Evolutionary conservation across 2,329 filamentous ascomycete species (phyloP), one percentile per base, ranked within the genome.

Genomic region (Curvularia spicifera): DNA sequence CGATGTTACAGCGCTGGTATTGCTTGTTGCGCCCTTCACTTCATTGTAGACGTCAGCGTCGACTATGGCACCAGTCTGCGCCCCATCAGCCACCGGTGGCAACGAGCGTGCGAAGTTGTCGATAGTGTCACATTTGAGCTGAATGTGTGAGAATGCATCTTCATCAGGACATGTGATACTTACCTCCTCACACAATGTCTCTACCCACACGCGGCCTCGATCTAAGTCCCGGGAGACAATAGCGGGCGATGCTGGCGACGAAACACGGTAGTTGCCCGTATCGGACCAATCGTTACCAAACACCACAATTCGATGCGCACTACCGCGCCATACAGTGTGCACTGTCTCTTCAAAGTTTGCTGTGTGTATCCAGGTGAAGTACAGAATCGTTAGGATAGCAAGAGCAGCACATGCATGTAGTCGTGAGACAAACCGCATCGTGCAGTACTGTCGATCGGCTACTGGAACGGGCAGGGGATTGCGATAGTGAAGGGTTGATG

Each of bases 271-370:
- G 44, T 60, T 66, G 24, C 74, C 74, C 42, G 67, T 76, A 63
- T 78, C 75, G 53, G 75, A 77, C 72, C 74, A 78, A 53, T 76
- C 73, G 51, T 77, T 73, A 12, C 75, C 76, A 63, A 78, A 78
- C 24, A 78, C 74, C 28, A 78, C 75, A 20, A 78, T 53, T 39
- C 73, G 70, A 53, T 70, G 70, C 29, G 70, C 59, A 28, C 57
- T 63, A 35, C 68, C 69, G 55, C 60, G 64, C 70, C 73, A 74
- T 43, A 61, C 69, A 50, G 71, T 66, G 42, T 71, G 61, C 44
- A 74, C 65, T 48, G 63, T 71, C 48, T 66, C 60, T 52, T 60
- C 63, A 22, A 77, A 56, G 43, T 66, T 62, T 55, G 67, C 54
- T 39, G 72, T 68, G 9, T 70, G 70, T 47, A 67, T 42, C 72